Conservation (phyloP, 805 yeast species). For the Lachancea meyersii region DNA sequence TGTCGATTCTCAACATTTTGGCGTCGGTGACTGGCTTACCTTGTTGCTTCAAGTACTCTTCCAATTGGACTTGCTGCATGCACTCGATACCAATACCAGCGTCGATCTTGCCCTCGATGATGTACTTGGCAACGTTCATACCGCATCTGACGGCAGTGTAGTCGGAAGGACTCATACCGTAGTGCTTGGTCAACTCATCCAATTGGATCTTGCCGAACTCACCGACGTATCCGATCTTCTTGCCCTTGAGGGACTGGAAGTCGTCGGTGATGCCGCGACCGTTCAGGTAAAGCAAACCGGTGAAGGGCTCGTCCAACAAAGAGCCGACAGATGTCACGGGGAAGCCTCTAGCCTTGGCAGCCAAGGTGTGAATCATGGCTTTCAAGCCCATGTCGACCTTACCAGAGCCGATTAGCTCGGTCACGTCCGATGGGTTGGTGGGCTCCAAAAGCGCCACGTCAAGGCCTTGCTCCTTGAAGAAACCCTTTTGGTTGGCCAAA, state of each 20-base stretch:
- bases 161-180: constrained; percentile 49
- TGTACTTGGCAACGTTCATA: constrained; percentile 52
- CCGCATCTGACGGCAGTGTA: constrained; percentile 55
- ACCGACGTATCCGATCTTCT: constrained; percentile 51
- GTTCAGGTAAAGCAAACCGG: constrained; percentile 47
- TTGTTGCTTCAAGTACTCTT: constrained; percentile 40
- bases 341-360: constrained; percentile 53
- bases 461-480: constrained; percentile 44
- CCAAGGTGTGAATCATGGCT: constrained; percentile 55
- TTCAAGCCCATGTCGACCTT: constrained; percentile 54
- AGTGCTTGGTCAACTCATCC: constrained; percentile 50
- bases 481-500: constrained; percentile 45
- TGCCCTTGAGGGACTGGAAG: constrained; percentile 47
- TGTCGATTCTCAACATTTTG: constrained; percentile 51
- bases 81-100: constrained; percentile 57
- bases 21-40: constrained; percentile 43
- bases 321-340: constrained; percentile 53
- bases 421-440: constrained; percentile 52
- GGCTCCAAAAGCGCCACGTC: constrained; percentile 50
- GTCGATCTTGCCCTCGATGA: constrained; percentile 49
- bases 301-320: constrained; percentile 51
- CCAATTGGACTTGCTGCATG: constrained; percentile 53
- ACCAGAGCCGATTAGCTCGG: constrained; percentile 51
- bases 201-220: constrained; percentile 55
- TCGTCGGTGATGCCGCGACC: constrained; percentile 47